These are phyloP conservation scores for Ananas comosus DNA, from an alignment of 176 grass and related monocot genomes.

Conservation along the genomic window DNA sequence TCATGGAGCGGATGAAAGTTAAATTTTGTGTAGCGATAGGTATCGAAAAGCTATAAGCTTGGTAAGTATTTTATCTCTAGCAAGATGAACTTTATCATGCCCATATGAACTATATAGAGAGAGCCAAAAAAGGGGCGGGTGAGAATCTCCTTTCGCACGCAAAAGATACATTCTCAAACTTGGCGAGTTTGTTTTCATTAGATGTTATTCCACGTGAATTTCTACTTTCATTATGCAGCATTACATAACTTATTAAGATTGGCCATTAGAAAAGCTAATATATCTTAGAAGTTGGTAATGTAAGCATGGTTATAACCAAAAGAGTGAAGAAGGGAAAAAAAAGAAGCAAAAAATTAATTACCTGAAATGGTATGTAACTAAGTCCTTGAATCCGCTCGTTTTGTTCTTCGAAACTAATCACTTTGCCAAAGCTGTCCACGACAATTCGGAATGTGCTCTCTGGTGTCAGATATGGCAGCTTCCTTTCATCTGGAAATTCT, in stretches of 20 bases:
- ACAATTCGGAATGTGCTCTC: conserved; percentile 77
- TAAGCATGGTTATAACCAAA: background rate
- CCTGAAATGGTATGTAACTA: conserved; percentile 81
- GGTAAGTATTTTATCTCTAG: no score
- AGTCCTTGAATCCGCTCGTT: conserved; percentile 68
- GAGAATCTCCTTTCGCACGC: no score
- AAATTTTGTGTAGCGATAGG: background rate
- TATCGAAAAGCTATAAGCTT: background rate
- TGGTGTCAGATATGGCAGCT: conserved; percentile 56
- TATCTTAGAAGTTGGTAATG: no score
- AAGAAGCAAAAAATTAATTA: conserved; percentile 4
- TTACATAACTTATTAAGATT: no score
- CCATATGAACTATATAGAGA: no score
- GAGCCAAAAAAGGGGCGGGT: no score
- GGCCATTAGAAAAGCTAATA: no score
- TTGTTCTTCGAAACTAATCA: conserved; percentile 78
- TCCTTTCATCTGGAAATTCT: conserved; percentile 72
- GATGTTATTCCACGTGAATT: no score
- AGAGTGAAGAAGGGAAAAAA: background rate
- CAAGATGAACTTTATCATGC: background rate
- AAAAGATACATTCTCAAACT: no score
- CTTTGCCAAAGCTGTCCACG: conserved; percentile 80
- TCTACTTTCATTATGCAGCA: no score
- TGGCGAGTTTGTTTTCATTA: no score
- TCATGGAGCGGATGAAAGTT: background rate